Evolutionary conservation across 192 early-diverging fungal species (phyloP).

Genomic region (Rhizophlyctis rosea): DNA sequence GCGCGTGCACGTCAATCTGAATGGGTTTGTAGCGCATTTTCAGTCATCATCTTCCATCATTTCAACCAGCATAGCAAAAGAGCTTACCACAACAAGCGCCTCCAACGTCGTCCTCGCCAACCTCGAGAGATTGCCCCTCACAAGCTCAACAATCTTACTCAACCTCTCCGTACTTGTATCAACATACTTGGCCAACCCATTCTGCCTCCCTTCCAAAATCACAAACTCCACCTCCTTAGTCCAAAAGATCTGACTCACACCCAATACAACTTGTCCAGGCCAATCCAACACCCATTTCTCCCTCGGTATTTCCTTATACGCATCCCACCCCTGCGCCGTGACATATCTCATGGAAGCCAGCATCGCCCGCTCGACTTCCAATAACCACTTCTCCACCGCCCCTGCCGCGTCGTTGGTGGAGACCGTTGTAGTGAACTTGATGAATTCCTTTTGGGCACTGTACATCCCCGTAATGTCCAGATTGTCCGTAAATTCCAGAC

Average conservation of each 20-base stretch:
- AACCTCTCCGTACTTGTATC: slow-evolving; percentile 49
- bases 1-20: slow-evolving; percentile 61
- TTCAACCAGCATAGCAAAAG: not conserved
- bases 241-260: slow-evolving; percentile 59
- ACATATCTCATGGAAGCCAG: slow-evolving; percentile 47
- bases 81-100: slow-evolving; percentile 56
- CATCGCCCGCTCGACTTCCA: slow-evolving; percentile 58
- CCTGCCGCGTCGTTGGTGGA: slow-evolving; percentile 53
- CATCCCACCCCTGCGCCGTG: slow-evolving; percentile 31
- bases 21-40: no score
- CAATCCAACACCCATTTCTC: slow-evolving; percentile 61
- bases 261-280: slow-evolving; percentile 61
- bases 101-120: slow-evolving; percentile 50
- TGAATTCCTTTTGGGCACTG: slow-evolving; percentile 54
- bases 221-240: slow-evolving; percentile 57
- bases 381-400: slow-evolving; percentile 55
- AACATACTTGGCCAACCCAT: slow-evolving; percentile 47
- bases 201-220: slow-evolving; percentile 40
- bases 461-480: slow-evolving; percentile 58
- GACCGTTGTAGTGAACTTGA: slow-evolving; percentile 43
- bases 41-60: no score
- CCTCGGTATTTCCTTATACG: slow-evolving; percentile 44
- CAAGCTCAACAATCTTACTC: slow-evolving; percentile 52
- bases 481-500: slow-evolving; percentile 53
- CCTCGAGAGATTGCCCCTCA: slow-evolving; percentile 50